Evolutionary conservation across 148 eudicot genomes (phyloP).

Genomic region (Camellia granthamiana): DNA sequence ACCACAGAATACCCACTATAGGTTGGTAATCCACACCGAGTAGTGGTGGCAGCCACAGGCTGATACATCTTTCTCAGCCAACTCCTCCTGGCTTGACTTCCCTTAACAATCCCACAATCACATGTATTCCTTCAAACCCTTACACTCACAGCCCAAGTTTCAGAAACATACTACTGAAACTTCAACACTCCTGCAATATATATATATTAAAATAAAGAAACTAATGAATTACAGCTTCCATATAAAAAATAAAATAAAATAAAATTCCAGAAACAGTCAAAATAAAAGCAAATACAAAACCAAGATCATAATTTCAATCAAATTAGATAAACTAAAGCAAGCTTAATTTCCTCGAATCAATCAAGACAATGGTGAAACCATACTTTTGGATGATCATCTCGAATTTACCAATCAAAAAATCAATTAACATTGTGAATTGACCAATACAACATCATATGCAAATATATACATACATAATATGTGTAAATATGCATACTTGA

Average conservation of each 20-base stretch:
- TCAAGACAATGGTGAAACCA: too few relatives aligned
- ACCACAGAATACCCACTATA: constrained; percentile 78
- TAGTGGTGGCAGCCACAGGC: constrained; percentile 53
- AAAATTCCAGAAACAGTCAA: background rate
- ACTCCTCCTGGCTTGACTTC: constrained; percentile 9
- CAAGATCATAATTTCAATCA: background rate
- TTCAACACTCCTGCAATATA: background rate
- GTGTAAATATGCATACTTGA: background rate
- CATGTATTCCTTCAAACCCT: constrained; percentile 18
- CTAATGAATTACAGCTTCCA: background rate
- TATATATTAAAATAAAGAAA: too few relatives aligned
- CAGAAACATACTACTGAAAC: background rate
- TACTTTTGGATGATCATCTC: too few relatives aligned
- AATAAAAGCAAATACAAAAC: background rate
- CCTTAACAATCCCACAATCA: background rate
- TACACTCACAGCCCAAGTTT: constrained; percentile 16
- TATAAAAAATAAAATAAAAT: too few relatives aligned
- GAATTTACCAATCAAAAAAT: too few relatives aligned
- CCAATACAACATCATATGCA: background rate
- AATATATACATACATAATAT: too few relatives aligned
- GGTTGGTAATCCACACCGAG: constrained; percentile 65
- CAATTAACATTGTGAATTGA: too few relatives aligned
- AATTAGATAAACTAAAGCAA: too few relatives aligned
- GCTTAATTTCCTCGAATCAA: too few relatives aligned
- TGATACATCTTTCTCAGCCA: constrained; percentile 17